phyloP scores from a whole-genome alignment of 2,329 filamentous ascomycete species.

The Neofusicoccum ribis region DNA sequence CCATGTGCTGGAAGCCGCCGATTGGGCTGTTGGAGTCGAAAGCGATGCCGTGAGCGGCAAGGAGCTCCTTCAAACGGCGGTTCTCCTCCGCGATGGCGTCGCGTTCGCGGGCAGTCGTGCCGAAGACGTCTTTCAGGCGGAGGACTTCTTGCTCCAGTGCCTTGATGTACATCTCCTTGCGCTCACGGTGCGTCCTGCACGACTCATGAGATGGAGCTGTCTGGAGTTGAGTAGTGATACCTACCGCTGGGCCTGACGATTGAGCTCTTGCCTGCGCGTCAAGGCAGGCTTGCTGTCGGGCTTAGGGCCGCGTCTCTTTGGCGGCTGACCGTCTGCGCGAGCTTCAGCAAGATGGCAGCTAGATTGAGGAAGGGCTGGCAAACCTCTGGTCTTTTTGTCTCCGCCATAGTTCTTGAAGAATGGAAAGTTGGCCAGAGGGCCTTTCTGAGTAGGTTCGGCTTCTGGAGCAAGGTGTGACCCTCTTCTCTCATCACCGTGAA shows the following conservation, averaged over 20 bases:
- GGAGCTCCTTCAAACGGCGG: constrained; percentile 65
- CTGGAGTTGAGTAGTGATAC: background rate
- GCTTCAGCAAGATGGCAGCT: background rate
- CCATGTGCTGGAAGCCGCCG: constrained; percentile 35
- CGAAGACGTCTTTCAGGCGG: constrained; percentile 82
- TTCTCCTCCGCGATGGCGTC: constrained; percentile 78
- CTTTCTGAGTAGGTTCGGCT: background rate
- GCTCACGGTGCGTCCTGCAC: constrained; percentile 85
- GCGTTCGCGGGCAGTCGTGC: constrained; percentile 72
- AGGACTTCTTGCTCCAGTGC: constrained; percentile 88
- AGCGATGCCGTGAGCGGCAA: constrained; percentile 59
- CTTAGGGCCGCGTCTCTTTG: constrained; percentile 90
- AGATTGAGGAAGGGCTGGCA: background rate
- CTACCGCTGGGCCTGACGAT: constrained; percentile 92
- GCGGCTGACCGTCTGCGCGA: constrained; percentile 71
- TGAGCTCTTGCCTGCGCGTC: constrained; percentile 88
- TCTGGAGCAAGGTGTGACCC: background rate
- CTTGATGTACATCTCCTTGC: constrained; percentile 96
- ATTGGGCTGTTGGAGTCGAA: constrained; percentile 49
- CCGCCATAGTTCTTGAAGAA: constrained; percentile 21
- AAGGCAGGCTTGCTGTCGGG: constrained; percentile 94
- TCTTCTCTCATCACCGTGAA: constrained; percentile 2
- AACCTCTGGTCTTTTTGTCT: constrained; percentile 23
- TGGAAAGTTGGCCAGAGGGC: constrained; percentile 14
- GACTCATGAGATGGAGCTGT: constrained; percentile 7